phyloP scores from a whole-genome alignment of 192 early-diverging fungal species.

The Coemansia sp. region DNA sequence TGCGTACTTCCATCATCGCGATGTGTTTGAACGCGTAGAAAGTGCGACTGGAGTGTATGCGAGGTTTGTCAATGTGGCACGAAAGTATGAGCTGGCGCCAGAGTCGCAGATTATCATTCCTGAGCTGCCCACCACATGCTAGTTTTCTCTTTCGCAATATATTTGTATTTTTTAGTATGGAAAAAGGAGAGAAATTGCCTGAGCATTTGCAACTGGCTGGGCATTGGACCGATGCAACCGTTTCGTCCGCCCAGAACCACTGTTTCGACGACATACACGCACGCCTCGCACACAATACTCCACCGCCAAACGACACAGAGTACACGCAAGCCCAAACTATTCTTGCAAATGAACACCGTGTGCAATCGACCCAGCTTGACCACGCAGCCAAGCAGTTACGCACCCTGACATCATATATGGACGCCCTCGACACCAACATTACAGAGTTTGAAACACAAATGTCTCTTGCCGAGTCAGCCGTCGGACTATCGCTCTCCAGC shows the following conservation, averaged over 20 bases:
- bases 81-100: conserved; percentile 63
- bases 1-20: conserved; percentile 88
- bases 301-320: too few species aligned
- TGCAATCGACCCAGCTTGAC: too few species aligned
- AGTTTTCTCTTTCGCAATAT: neutral
- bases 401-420: neutral
- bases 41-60: conserved; percentile 70
- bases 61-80: conserved; percentile 68
- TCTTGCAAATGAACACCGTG: too few species aligned
- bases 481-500: conserved; percentile 26
- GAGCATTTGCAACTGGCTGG: conserved; percentile 29
- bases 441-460: conserved; percentile 17
- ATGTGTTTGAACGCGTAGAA: conserved; percentile 86
- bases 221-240: conserved; percentile 17
- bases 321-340: too few species aligned
- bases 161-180: neutral
- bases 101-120: conserved; percentile 75
- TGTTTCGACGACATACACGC: conserved; percentile 4
- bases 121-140: conserved; percentile 32
- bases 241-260: conserved; percentile 10
- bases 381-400: too few species aligned
- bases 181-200: neutral
- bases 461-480: conserved; percentile 25
- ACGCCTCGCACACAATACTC: too few species aligned
- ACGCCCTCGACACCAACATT: conserved; percentile 22